Evolutionary conservation across 768 basidiomycete genomes (phyloP).

Genomic region (Termitomyces sp.): DNA sequence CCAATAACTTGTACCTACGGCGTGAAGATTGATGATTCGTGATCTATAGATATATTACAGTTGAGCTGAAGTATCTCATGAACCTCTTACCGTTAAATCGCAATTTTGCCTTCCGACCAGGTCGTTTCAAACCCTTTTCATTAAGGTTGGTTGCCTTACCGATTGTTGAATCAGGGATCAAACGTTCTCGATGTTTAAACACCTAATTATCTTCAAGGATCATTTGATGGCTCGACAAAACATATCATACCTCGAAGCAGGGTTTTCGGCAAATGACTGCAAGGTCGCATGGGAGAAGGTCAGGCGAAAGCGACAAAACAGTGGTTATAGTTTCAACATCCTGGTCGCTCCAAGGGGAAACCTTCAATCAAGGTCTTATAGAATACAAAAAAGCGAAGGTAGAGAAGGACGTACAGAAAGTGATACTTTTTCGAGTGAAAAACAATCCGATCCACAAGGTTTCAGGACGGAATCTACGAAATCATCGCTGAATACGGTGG

Average conservation of each 20-base stretch:
- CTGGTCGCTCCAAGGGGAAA: constrained; percentile 29
- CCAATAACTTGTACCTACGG: constrained; percentile 20
- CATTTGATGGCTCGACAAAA: not conserved
- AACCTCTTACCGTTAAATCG: constrained; percentile 10
- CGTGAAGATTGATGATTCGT: constrained; percentile 12
- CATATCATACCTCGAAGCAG: constrained; percentile 48
- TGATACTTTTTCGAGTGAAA: constrained; percentile 15
- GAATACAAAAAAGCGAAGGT: not conserved
- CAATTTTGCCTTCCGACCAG: not conserved
- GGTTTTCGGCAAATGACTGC: constrained; percentile 51
- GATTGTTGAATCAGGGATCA: constrained; percentile 15
- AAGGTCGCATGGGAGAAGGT: constrained; percentile 48
- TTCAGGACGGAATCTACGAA: constrained; percentile 13
- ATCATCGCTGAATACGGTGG: constrained; percentile 19
- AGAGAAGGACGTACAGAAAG: not conserved
- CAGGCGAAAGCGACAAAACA: constrained; percentile 38
- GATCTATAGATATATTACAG: constrained; percentile 3
- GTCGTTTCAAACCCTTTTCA: constrained; percentile 6
- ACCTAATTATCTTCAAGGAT: constrained; percentile 14
- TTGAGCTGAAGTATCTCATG: not conserved
- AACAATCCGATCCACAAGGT: constrained; percentile 31
- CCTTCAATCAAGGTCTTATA: constrained; percentile 14
- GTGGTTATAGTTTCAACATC: constrained; percentile 35
- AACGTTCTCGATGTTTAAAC: constrained; percentile 20
- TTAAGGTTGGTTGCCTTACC: not conserved